These are phyloP conservation scores for Carex arenaria DNA, from an alignment of 202 grass and related monocot species.

Conservation along the genomic window DNA sequence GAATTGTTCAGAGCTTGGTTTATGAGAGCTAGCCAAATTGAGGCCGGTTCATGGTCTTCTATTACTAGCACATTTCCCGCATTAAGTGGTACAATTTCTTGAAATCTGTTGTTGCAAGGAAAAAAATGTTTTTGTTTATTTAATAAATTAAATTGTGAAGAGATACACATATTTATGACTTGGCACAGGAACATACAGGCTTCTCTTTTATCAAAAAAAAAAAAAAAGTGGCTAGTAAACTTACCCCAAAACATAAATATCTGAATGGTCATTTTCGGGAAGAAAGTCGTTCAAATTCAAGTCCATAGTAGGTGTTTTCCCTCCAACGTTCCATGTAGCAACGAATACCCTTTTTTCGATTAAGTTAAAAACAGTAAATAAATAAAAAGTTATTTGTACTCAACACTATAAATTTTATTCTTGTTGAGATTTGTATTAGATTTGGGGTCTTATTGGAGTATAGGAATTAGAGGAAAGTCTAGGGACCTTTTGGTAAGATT, in stretches of 20 bases:
- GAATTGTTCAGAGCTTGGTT: slow-evolving; percentile 55
- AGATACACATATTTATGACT: background rate
- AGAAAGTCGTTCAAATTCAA: slow-evolving; percentile 83
- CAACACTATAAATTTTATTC: background rate
- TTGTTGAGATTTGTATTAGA: no score
- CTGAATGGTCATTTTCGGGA: slow-evolving; percentile 76
- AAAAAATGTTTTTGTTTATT: slow-evolving; percentile 2
- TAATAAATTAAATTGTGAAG: background rate
- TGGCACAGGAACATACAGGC: background rate
- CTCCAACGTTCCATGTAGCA: slow-evolving; percentile 96
- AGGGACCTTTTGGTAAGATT: no score
- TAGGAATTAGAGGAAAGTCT: no score
- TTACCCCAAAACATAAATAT: slow-evolving; percentile 98
- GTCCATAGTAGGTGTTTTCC: slow-evolving; percentile 64
- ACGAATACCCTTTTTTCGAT: slow-evolving; percentile 72
- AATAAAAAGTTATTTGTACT: background rate
- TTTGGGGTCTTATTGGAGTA: no score
- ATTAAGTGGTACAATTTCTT: slow-evolving; percentile 99
- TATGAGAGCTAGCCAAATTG: slow-evolving; percentile 90
- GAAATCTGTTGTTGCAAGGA: slow-evolving; percentile 56
- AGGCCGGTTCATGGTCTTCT: slow-evolving; percentile 88
- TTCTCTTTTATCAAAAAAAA: background rate
- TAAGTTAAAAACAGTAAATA: slow-evolving; percentile 23
- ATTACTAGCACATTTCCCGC: slow-evolving; percentile 97
- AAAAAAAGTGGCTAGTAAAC: background rate